A percentile compares a stretch with the other conserved stretches of the same genome.
Conservation (phyloP, 768 basidiomycete species). For the Scleroderma bovista region DNA sequence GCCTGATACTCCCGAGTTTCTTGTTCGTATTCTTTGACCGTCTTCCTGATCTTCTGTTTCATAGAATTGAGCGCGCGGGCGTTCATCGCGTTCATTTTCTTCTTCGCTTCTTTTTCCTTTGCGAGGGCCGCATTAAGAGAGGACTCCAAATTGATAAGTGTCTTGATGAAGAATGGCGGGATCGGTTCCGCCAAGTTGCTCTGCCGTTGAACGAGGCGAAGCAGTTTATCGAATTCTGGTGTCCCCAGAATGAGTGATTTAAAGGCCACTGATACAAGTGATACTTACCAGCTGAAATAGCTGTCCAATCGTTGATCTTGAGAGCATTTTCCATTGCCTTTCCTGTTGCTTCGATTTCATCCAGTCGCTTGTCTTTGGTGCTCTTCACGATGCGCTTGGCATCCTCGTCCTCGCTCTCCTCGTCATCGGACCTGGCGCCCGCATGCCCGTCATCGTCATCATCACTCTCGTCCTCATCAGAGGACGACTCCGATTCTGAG, state of each 20-base stretch:
- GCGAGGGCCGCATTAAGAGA: constrained; percentile 67
- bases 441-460: constrained; percentile 16
- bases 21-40: constrained; percentile 79
- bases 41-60: constrained; percentile 96
- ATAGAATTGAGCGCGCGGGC: constrained; percentile 94
- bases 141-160: constrained; percentile 66
- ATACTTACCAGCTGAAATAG: constrained; percentile 75
- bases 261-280: not conserved
- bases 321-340: constrained; percentile 90
- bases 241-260: constrained; percentile 5
- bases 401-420: constrained; percentile 61
- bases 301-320: constrained; percentile 96
- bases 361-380: constrained; percentile 86
- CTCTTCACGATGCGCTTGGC: constrained; percentile 67
- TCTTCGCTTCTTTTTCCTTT: constrained; percentile 87
- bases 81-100: constrained; percentile 94
- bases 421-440: constrained; percentile 21
- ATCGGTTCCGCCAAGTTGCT: constrained; percentile 81
- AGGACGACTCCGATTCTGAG: constrained; percentile 49
- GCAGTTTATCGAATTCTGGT: constrained; percentile 92
- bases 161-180: constrained; percentile 80
- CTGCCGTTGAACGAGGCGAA: constrained; percentile 84
- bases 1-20: constrained; percentile 75
- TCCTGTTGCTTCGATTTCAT: constrained; percentile 91
- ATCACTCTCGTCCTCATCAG: constrained; percentile 49